A percentile compares a stretch with the other conserved stretches of the same genome.
Evolutionary conservation across 805 yeast genomes (phyloP).

Genomic region (Grigorovia humatica): DNA sequence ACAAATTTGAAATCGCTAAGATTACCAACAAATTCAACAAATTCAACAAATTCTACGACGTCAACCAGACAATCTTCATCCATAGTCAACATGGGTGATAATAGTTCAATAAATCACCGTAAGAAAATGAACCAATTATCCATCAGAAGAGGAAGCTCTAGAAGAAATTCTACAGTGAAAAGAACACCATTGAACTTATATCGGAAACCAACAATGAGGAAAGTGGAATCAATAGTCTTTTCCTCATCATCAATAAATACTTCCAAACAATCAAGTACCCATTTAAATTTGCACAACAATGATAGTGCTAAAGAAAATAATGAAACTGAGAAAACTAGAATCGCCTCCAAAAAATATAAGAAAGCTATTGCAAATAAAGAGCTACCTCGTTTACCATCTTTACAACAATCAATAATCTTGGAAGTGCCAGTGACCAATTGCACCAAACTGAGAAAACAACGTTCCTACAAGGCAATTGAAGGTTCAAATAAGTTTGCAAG

Average conservation of each 20-base stretch:
- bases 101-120: neutral
- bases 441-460: neutral
- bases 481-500: neutral
- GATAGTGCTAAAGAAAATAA: neutral
- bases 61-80: neutral
- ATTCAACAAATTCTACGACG: neutral
- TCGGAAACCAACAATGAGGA: slow-evolving; percentile 13
- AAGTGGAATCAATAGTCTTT: slow-evolving; percentile 4
- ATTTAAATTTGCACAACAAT: neutral
- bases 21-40: slow-evolving; percentile 4
- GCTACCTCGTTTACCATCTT: neutral
- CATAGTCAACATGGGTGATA: neutral
- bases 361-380: neutral
- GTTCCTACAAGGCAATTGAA: neutral
- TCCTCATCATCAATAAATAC: neutral
- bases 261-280: neutral
- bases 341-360: neutral
- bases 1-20: slow-evolving; percentile 1
- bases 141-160: neutral
- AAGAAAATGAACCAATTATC: neutral
- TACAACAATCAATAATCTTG: neutral
- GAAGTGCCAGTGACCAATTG: slow-evolving; percentile 2
- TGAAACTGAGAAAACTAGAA: neutral
- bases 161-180: slow-evolving; percentile 12
- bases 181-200: slow-evolving; percentile 4